phyloP scores from a whole-genome alignment of 257 asterid genomes.

The Asclepias syriaca region DNA sequence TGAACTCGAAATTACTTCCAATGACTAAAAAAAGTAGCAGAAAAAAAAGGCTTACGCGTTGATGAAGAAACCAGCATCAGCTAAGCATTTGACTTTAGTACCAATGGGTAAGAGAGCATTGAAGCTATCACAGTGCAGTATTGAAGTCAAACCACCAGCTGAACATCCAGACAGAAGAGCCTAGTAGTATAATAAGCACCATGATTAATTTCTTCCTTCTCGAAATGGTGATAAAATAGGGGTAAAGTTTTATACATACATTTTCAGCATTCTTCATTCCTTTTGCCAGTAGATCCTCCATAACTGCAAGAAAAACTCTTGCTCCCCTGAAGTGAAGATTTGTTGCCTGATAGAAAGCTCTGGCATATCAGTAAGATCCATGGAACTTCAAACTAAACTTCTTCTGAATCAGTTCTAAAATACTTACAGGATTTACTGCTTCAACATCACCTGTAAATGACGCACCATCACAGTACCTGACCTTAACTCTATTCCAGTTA shows the following conservation, averaged over 20 bases:
- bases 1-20: not conserved
- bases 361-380: constrained; percentile 5
- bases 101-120: constrained; percentile 50
- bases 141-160: constrained; percentile 87
- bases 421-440: constrained; percentile 73
- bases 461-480: constrained; percentile 86
- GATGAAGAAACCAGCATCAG: constrained; percentile 94
- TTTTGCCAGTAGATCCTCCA: constrained; percentile 38
- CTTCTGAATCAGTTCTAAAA: not conserved
- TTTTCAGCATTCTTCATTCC: constrained; percentile 48
- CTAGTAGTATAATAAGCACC: constrained; percentile 34
- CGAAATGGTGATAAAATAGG: not conserved
- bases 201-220: not conserved
- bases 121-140: constrained; percentile 78
- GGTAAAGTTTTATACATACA: constrained; percentile 14
- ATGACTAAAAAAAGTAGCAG: not conserved
- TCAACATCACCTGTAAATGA: constrained; percentile 85
- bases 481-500: constrained; percentile 75
- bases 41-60: constrained; percentile 51
- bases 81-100: constrained; percentile 72
- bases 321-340: constrained; percentile 48
- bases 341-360: constrained; percentile 19
- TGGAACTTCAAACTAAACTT: not conserved
- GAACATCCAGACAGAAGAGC: constrained; percentile 94
- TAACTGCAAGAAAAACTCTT: constrained; percentile 32